phyloP scores from a whole-genome alignment of 306 rosid species.

The Leucaena leucocephala region DNA sequence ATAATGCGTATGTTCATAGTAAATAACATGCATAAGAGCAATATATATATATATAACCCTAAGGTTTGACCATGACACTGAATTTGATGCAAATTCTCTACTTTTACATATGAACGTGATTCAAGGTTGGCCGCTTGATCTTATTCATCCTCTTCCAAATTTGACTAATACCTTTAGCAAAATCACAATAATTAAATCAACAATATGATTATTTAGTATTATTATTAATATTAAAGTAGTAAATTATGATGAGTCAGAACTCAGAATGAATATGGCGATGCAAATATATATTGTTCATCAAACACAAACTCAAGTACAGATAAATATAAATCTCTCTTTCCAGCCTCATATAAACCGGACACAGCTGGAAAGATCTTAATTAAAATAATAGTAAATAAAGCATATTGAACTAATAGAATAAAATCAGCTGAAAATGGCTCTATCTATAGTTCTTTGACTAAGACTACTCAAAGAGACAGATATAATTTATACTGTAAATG shows the following conservation, averaged over 20 bases:
- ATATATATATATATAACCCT: not conserved
- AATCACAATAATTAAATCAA: conserved; percentile 12
- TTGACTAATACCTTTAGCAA: conserved; percentile 31
- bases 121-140: conserved; percentile 48
- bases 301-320: not conserved
- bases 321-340: not conserved
- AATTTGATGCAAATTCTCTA: conserved; percentile 66
- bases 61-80: conserved; percentile 49
- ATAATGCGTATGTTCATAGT: conserved; percentile 31
- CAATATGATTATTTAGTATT: not conserved
- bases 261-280: not conserved
- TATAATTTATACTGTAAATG: too few relatives aligned
- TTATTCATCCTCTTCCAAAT: conserved; percentile 9
- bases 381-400: conserved; percentile 19
- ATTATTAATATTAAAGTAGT: not conserved
- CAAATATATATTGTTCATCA: not conserved
- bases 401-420: conserved; percentile 50
- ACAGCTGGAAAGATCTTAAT: not conserved
- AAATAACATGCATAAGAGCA: not conserved
- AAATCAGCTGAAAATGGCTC: conserved; percentile 40
- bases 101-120: conserved; percentile 49
- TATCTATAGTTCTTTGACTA: conserved; percentile 63
- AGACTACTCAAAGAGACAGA: conserved; percentile 34
- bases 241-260: not conserved
- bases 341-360: not conserved